Conservation (phyloP, 176 grass and related monocot species). For the Aegilops tauschii region DNA sequence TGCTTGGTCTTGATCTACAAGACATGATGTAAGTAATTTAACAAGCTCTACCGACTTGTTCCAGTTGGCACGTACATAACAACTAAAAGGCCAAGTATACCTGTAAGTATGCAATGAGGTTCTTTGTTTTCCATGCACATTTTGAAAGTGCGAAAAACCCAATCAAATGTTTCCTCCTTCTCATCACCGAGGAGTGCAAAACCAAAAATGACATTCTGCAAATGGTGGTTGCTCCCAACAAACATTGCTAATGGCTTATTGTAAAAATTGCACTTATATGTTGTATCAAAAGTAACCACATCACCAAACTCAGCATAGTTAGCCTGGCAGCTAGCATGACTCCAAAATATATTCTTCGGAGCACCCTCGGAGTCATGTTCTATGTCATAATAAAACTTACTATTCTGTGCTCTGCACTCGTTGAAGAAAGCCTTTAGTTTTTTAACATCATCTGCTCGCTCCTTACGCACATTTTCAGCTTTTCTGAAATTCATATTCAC, state of each 20-base stretch:
- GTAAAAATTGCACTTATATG: neutral
- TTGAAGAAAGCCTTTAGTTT: neutral
- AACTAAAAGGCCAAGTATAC: neutral
- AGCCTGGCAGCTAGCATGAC: neutral
- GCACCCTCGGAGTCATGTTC: neutral
- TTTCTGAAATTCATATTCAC: neutral
- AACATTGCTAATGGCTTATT: neutral
- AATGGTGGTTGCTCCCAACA: neutral
- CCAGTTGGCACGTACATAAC: neutral
- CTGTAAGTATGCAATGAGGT: neutral
- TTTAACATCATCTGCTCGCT: neutral
- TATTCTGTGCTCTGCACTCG: neutral
- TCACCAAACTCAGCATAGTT: neutral
- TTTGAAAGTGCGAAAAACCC: neutral
- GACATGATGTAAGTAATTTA: neutral
- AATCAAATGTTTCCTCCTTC: neutral
- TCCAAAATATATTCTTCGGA: neutral
- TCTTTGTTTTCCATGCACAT: neutral
- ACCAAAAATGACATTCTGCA: neutral
- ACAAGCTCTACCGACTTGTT: neutral
- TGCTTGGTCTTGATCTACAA: neutral
- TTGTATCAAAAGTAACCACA: neutral
- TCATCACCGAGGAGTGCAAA: neutral
- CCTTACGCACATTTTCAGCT: neutral
- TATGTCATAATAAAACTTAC: neutral